These are phyloP conservation scores for Wallacemonas sp. DNA, from an alignment of 208 protist genomes.

Conservation along the genomic window DNA sequence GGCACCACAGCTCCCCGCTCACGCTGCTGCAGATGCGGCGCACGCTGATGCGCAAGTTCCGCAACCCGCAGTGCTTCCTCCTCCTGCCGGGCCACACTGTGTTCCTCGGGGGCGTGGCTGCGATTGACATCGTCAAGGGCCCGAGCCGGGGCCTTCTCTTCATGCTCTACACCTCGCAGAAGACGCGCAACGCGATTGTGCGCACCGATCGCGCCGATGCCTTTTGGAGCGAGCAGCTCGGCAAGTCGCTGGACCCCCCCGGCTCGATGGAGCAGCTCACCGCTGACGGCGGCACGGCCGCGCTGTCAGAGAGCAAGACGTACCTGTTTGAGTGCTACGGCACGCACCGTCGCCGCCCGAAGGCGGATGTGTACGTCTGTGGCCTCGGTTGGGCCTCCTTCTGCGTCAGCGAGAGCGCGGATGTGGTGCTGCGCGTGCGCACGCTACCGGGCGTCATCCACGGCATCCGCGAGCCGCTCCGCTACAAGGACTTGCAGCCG, in stretches of 20 bases:
- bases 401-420: constrained; percentile 72
- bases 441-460: constrained; percentile 90
- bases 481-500: constrained; percentile 85
- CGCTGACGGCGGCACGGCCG: constrained; percentile 25
- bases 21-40: constrained; percentile 90
- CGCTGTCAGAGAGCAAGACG: constrained; percentile 64
- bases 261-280: constrained; percentile 79
- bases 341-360: constrained; percentile 71
- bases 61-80: constrained; percentile 87
- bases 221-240: constrained; percentile 87
- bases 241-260: constrained; percentile 75
- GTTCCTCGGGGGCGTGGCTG: constrained; percentile 82
- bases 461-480: constrained; percentile 85
- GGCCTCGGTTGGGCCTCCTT: constrained; percentile 89
- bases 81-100: constrained; percentile 84
- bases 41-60: constrained; percentile 84
- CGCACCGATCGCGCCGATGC: constrained; percentile 69
- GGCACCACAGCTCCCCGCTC: constrained; percentile 78
- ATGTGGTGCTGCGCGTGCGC: constrained; percentile 91
- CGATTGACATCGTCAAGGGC: constrained; percentile 84
- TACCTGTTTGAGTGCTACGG: constrained; percentile 92
- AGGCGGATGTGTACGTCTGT: constrained; percentile 91
- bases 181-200: constrained; percentile 79
- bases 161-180: constrained; percentile 90
- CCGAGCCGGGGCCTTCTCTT: constrained; percentile 76